Base-by-base conservation (phyloP, 768 basidiomycete species). In the Mycena latifolia region DNA sequence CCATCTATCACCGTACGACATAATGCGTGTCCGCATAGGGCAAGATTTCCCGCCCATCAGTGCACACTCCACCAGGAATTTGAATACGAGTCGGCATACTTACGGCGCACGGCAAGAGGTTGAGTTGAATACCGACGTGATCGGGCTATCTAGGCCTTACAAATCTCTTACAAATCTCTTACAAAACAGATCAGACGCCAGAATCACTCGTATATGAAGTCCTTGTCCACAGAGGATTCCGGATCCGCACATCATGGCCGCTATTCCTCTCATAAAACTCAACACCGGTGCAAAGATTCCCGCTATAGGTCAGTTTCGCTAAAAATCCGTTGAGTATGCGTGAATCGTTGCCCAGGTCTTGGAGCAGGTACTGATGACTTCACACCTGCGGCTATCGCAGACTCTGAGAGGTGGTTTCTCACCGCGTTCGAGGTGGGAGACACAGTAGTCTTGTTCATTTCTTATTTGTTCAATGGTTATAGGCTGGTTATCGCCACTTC, bases 401-500 rank as follows among this genome's bases (percentile, higher is more conserved):
- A 70, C n/a, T 80, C 77, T 1, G 75, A 78, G 62, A 69, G 65
- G 24, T 86, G 83, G 82, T 75, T 84, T 59, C 45, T 78, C 17
- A 74, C 75, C 27, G 84, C 82, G n/a, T 55, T 85, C 18, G 73
- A 82, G 71, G 84, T 80, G 46, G 3, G 72, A n/a, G n/a, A n/a
- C n/a, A n/a, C 39, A 15, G 1, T 55, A 5, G 17, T n/a, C 20
- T 17, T 10, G 0, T 10, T 24, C 17, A 48, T 35, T 5, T 59
- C 33, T 15, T 47, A 28, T 48, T 45, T 20, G 47, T 56, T 61
- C 24, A 1, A 5, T 22, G 20, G 5, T 15, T 25, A 15, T 14
- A 84, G 80, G 77, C 77, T 47, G 82, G 80, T 11, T 82, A 78
- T 63, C 74, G 80, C 29, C 82, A 84, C 51, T 74, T 83, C 35